Evolutionary conservation across 129 eudicot genomes (phyloP), one percentile per base, ranked within the genome.

Genomic region (Tanacetum coccineum): DNA sequence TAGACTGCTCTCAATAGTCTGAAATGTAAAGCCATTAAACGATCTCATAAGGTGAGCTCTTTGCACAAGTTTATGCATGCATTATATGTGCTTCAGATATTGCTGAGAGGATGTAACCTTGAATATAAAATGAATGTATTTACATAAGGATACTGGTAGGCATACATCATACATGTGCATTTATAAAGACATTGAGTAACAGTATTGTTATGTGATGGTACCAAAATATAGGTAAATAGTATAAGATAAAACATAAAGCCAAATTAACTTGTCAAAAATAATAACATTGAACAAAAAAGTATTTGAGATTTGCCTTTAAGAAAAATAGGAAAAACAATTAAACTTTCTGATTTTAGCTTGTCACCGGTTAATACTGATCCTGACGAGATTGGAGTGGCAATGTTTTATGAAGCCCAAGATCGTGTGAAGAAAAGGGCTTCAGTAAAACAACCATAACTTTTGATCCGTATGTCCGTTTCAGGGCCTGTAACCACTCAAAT

Each of bases 1-100:
- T 59, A 82, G 81, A 28, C 84, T 83, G 71, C 99, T 94, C 73
- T 87, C 90, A 57, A 94, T 89, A 64, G 82, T 84, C 99, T 94
- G 77, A 45, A 67, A 67, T 25, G 32, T 55, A 66, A 49, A 18
- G 11, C 30, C 70, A 50, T 54, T 69, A 46, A 70, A 68, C 48
- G 44, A 55, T 36, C 59, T 15, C 42, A 59, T 55, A 53, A 60
- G 20, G 13, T 47, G n/a, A 62, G 39, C 4, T 30, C 39, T 30
- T 30, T 30, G 7, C 39, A 30, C 7, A 30, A 30, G 7, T 30
- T 30, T 30, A 30, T 0, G 39, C 39, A 30, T 30, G 39, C 39
- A 30, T 30, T 30, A 30, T 30, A 4, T 30, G 36, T 30, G 39
- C 7, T 30, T 30, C 39, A 4, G 39, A 30, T 4, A 5, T 30